Evolutionary conservation across 2,329 filamentous ascomycete genomes (phyloP).

Genomic region (Aureobasidium sp.): DNA sequence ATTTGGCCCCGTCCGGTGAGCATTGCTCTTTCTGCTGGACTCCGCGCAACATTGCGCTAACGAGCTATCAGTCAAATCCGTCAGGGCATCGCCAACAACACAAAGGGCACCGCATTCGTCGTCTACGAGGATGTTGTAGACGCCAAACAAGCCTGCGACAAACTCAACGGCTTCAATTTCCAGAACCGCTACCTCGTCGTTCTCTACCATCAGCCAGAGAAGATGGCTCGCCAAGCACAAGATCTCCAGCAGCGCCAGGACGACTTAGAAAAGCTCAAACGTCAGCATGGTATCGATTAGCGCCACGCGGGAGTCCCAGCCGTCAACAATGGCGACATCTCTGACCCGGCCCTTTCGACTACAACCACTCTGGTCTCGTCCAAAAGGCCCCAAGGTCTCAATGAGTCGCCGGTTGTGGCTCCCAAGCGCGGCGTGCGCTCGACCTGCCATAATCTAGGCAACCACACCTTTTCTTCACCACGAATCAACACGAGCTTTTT

Average conservation of each 20-base stretch:
- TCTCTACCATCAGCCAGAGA: conserved; percentile 70
- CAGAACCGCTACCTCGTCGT: conserved; percentile 97
- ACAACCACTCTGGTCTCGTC: conserved; percentile 4
- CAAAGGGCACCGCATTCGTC: conserved; percentile 97
- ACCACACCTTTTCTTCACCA: conserved; percentile 15
- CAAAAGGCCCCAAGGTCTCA: background rate
- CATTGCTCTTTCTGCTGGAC: conserved; percentile 42
- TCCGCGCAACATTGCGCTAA: conserved; percentile 6
- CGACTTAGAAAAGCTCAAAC: conserved; percentile 96
- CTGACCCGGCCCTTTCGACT: conserved; percentile 2
- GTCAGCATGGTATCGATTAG: conserved; percentile 81
- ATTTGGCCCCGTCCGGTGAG: conserved; percentile 78
- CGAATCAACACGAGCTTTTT: conserved; percentile 16
- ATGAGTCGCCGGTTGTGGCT: conserved; percentile 15
- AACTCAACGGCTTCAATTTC: conserved; percentile 99
- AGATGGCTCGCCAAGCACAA: conserved; percentile 81
- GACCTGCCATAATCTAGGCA: conserved; percentile 7
- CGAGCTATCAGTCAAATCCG: conserved; percentile 72
- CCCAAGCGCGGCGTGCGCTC: conserved; percentile 17
- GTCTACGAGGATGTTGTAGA: conserved; percentile 99
- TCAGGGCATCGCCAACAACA: conserved; percentile 93
- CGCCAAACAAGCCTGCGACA: conserved; percentile 97
- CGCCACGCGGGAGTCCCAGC: conserved; percentile 27
- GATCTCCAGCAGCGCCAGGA: conserved; percentile 90
- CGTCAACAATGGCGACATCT: background rate